Evolutionary conservation across 1,284 basidiomycete species (phyloP), one percentile per base, ranked within the genome.

Genomic region (Mrakiaceae sp.): DNA sequence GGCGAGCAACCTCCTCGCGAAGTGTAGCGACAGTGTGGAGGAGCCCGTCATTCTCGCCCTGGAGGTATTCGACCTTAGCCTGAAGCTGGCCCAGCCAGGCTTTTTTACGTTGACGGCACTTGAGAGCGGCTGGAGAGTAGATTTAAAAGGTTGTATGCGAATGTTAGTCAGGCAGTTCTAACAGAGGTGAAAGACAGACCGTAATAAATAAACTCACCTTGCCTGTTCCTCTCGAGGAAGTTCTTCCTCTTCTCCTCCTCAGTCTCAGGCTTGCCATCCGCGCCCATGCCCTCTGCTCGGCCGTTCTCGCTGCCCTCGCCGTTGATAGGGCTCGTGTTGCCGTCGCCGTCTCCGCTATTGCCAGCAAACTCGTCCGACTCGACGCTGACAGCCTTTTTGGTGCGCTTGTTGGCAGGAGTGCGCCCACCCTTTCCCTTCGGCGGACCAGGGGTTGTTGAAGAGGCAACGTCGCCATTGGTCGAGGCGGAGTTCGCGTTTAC

Each of bases 101-200:
- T 78, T 98, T 98, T 77, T 98, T 98, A 64, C 95, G 86, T 75
- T 98, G 95, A 51, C 95, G 89, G 77, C 96, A 98, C 78, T 98
- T 98, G 72, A 98, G 84, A 3, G 95, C 95, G 66, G 95, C 95
- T 95, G 73, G n/a, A n/a, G 54, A 47, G 42, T 27, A n/a, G 42
- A 16, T 39, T 27, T 27, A 44, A 14, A 44, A 14, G 12, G n/a
- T 6, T 16, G 50, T 51, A 52, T 12, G n/a, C 8, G 40, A 44
- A 44, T 43, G n/a, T 16, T 3, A 62, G 42, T 16, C 9, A 6
- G 48, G 9, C n/a, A 3, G 27, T 16, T 16, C 42, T 49, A 62
- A 10, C 4, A 46, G 42, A 39, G 9, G 14, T 62, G 52, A 40
- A 58, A 43, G n/a, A 54, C 11, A 60, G 16, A 39, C 9, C 7